Conservation (phyloP, 805 yeast species). For the Candida sonorensis region DNA sequence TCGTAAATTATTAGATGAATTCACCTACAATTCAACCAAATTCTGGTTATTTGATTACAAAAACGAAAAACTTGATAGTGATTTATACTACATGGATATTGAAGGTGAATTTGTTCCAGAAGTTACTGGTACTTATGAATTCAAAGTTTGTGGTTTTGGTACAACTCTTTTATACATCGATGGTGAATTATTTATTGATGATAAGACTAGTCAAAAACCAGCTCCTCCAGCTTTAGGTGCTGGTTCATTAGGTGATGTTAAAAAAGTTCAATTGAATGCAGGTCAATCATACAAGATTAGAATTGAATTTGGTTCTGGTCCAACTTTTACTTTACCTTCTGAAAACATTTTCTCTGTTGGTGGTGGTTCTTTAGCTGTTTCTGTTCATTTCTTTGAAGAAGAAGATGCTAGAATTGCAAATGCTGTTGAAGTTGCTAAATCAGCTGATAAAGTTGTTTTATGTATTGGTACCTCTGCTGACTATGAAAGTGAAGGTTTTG, state of each 20-base stretch:
- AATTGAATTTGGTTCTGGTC: slow-evolving; percentile 46
- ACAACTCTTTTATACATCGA: slow-evolving; percentile 50
- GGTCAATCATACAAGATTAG: slow-evolving; percentile 40
- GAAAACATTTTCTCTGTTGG: slow-evolving; percentile 7
- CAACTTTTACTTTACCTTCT: slow-evolving; percentile 23
- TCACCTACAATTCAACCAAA: slow-evolving; percentile 6
- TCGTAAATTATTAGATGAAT: slow-evolving; percentile 19
- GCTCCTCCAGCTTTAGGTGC: slow-evolving; percentile 47
- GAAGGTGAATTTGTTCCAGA: slow-evolving; percentile 41
- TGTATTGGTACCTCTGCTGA: slow-evolving; percentile 32
- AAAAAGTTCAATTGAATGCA: slow-evolving; percentile 30
- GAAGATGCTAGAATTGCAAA: slow-evolving; percentile 9
- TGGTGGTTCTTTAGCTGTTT: slow-evolving; percentile 16
- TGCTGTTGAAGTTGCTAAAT: slow-evolving; percentile 30
- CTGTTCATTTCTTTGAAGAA: slow-evolving; percentile 6
- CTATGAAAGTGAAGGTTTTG: slow-evolving; percentile 37
- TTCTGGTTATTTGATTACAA: slow-evolving; percentile 21
- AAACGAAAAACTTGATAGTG: slow-evolving; percentile 14
- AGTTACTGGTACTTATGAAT: slow-evolving; percentile 39
- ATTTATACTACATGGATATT: slow-evolving; percentile 36
- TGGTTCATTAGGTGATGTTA: slow-evolving; percentile 48
- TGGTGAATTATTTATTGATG: slow-evolving; percentile 47
- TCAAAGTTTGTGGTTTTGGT: slow-evolving; percentile 48
- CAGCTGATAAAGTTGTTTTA: slow-evolving; percentile 30
- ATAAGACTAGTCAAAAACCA: slow-evolving; percentile 41